Evolutionary conservation across 495 filamentous ascomycete genomes (phyloP).

Genomic region (Penicillium mononematosum): DNA sequence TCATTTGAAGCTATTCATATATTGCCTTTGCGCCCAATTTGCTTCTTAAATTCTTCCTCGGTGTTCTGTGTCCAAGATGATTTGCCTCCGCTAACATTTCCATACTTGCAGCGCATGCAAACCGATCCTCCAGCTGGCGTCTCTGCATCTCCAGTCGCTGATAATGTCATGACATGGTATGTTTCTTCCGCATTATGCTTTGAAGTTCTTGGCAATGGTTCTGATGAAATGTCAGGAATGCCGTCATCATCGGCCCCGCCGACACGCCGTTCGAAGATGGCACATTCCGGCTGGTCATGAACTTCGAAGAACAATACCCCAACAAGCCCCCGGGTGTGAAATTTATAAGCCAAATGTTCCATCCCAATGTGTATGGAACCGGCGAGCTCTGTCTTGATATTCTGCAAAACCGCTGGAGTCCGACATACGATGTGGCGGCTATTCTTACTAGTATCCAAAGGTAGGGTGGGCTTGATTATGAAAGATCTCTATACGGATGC

Average conservation of each 20-base stretch:
- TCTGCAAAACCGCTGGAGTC: conserved; percentile 97
- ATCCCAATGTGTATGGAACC: conserved; percentile 96
- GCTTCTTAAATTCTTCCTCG: background rate
- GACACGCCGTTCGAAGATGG: conserved; percentile 99
- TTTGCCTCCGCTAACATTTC: conserved; percentile 21
- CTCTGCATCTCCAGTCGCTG: conserved; percentile 91
- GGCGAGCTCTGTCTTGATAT: conserved; percentile 97
- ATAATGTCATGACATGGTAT: conserved; percentile 99
- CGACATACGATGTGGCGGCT: conserved; percentile 96
- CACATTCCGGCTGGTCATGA: conserved; percentile 96
- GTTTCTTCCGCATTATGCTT: conserved; percentile 8
- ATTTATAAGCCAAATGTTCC: conserved; percentile 99
- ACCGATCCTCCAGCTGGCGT: conserved; percentile 97
- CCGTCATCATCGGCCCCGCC: conserved; percentile 95
- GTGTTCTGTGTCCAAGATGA: background rate
- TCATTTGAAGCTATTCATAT: background rate
- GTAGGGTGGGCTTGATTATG: conserved; percentile 45
- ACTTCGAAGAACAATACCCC: conserved; percentile 97
- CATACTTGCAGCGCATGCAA: conserved; percentile 81
- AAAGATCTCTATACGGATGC: background rate
- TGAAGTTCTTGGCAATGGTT: background rate
- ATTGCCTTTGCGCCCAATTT: background rate
- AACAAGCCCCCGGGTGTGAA: conserved; percentile 98
- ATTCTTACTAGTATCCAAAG: conserved; percentile 98
- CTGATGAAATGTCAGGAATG: conserved; percentile 68